Percentiles rank a stretch among this genome's conserved stretches.
These are phyloP conservation scores for Fusarium chlamydosporum DNA, from an alignment of 2,329 filamentous ascomycete genomes.

Conservation along the genomic window DNA sequence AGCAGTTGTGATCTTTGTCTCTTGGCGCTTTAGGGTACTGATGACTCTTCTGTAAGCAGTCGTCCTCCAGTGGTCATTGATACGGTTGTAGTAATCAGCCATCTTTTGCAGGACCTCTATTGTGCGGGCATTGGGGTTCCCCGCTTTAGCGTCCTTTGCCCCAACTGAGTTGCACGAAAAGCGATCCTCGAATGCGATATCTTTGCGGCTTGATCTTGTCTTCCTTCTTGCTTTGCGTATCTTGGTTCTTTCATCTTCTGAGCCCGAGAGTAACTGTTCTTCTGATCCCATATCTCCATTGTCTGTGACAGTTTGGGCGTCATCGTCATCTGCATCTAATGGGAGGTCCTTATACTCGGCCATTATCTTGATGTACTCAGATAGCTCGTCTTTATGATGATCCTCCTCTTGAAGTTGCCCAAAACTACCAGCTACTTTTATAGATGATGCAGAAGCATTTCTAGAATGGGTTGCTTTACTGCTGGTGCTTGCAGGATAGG, in stretches of 20 bases:
- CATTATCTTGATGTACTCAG: conserved; percentile 74
- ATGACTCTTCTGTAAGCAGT: conserved; percentile 84
- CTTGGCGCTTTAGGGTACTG: conserved; percentile 76
- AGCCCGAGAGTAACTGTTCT: conserved; percentile 36
- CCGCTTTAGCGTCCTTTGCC: conserved; percentile 57
- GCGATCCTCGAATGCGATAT: conserved; percentile 60
- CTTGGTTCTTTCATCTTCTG: conserved; percentile 43
- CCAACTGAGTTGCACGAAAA: conserved; percentile 70
- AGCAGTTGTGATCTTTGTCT: conserved; percentile 73
- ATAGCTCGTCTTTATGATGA: conserved; percentile 67
- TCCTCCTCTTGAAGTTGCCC: conserved; percentile 5
- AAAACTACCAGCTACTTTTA: neutral
- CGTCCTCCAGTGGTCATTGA: conserved; percentile 82
- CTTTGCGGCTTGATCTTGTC: conserved; percentile 49
- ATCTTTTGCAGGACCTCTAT: conserved; percentile 84
- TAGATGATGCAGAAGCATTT: neutral
- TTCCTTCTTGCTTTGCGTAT: conserved; percentile 41
- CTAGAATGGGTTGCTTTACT: neutral
- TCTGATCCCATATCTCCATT: conserved; percentile 33
- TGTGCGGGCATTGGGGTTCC: conserved; percentile 80
- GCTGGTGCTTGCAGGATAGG: conserved; percentile 2
- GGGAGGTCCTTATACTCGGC: conserved; percentile 72
- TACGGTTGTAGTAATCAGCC: conserved; percentile 80
- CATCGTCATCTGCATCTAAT: conserved; percentile 65
- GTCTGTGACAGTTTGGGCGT: conserved; percentile 52